Percentiles rank a stretch among this genome's conserved stretches.
Evolutionary conservation across 257 asterid genomes (phyloP).

Genomic region (Solanum corneliomulleri): DNA sequence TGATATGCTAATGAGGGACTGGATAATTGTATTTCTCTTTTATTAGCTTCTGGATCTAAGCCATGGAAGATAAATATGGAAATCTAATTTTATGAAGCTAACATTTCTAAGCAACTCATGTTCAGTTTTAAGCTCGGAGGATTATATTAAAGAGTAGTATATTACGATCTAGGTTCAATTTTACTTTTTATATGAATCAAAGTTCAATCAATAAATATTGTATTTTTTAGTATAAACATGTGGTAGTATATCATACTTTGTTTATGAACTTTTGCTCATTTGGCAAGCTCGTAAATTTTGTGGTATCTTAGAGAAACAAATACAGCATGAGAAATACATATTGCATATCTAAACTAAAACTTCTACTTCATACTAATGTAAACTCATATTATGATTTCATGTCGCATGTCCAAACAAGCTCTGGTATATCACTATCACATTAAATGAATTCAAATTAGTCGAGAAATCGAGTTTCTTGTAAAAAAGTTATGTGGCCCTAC

Average conservation of each 20-base stretch:
- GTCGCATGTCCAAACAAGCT: not conserved
- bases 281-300: not conserved
- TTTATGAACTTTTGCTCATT: too few relatives aligned
- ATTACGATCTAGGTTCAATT: not conserved
- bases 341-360: too few relatives aligned
- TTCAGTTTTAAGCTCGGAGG: not conserved
- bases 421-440: rapidly evolving
- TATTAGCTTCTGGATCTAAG: not conserved
- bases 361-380: too few relatives aligned
- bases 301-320: not conserved
- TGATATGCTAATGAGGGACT: not conserved
- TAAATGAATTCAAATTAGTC: not conserved
- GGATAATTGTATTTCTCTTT: not conserved
- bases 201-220: not conserved
- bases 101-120: not conserved
- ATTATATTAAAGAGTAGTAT: not conserved
- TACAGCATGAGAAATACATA: not conserved
- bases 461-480: rapidly evolving
- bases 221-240: not conserved
- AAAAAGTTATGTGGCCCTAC: not conserved
- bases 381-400: too few relatives aligned
- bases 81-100: not conserved
- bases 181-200: not conserved
- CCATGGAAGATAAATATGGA: not conserved
- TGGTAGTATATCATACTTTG: not conserved